phyloP scores from a whole-genome alignment of 768 basidiomycete species.

The Tricholoma bakamatsutake region DNA sequence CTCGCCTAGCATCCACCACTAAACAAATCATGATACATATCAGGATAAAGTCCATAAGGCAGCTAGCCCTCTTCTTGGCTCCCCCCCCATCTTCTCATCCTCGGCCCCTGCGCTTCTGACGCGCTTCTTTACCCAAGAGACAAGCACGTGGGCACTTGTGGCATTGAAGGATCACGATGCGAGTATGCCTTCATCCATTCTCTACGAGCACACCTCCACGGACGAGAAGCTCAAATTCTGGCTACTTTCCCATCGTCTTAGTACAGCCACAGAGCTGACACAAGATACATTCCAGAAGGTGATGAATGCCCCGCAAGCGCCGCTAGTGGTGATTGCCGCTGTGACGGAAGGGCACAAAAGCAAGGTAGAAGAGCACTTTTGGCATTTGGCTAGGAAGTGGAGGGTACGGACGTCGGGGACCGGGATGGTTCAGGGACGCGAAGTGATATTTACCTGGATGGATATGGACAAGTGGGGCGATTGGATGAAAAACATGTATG shows the following conservation, averaged over 20 bases:
- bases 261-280: conserved; percentile 67
- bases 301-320: conserved; percentile 73
- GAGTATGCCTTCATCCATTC: conserved; percentile 38
- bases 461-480: conserved; percentile 77
- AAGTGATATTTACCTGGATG: conserved; percentile 88
- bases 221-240: conserved; percentile 41
- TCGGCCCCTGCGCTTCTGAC: conserved; percentile 30
- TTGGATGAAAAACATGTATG: conserved; percentile 94
- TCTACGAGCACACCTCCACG: conserved; percentile 25
- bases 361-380: conserved; percentile 41
- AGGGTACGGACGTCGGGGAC: conserved; percentile 36
- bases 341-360: conserved; percentile 30
- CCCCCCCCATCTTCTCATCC: conserved; percentile 39
- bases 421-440: conserved; percentile 36
- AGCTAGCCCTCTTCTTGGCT: conserved; percentile 39
- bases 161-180: conserved; percentile 57
- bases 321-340: conserved; percentile 75
- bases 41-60: conserved; percentile 33
- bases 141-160: conserved; percentile 57
- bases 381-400: conserved; percentile 58
- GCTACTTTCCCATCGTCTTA: conserved; percentile 67
- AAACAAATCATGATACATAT: neutral
- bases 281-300: conserved; percentile 77
- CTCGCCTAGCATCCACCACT: neutral
- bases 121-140: conserved; percentile 30